Evolutionary conservation across 108 stramenopile genomes (phyloP).

Genomic region (Nitzschia putrida): DNA sequence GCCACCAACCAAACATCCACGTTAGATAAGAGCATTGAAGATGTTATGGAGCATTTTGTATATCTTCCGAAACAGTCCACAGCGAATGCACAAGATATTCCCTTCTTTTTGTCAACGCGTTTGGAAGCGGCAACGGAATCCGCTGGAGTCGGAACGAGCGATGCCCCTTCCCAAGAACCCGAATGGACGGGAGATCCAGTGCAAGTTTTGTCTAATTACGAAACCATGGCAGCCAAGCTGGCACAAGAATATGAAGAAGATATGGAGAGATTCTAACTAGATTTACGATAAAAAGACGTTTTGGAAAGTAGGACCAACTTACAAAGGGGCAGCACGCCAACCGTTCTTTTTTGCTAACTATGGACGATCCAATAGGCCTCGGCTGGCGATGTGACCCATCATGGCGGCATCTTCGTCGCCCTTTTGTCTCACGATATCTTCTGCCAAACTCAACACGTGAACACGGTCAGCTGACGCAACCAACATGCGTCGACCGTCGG

Average conservation of each 20-base stretch:
- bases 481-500: conserved; percentile 79
- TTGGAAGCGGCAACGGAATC: conserved; percentile 51
- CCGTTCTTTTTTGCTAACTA: conserved; percentile 19
- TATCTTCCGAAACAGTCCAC: conserved; percentile 76
- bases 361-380: conserved; percentile 65
- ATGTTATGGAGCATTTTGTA: conserved; percentile 81
- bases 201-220: conserved; percentile 60
- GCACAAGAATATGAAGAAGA: conserved; percentile 79
- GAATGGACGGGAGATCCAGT: conserved; percentile 48
- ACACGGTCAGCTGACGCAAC: conserved; percentile 76
- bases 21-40: conserved; percentile 76
- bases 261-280: conserved; percentile 73
- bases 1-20: conserved; percentile 77
- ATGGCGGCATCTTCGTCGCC: conserved; percentile 74
- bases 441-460: conserved; percentile 74
- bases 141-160: conserved; percentile 17
- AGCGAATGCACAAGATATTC: conserved; percentile 81
- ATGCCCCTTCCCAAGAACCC: conserved; percentile 16
- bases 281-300: no score
- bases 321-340: background rate
- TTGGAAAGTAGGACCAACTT: no score
- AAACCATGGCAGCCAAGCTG: conserved; percentile 59
- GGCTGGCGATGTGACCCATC: conserved; percentile 62
- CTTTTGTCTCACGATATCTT: conserved; percentile 69
- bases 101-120: conserved; percentile 83